Conservation (phyloP, 2,329 filamentous ascomycete species). For the Exophiala lecanii-corni region DNA sequence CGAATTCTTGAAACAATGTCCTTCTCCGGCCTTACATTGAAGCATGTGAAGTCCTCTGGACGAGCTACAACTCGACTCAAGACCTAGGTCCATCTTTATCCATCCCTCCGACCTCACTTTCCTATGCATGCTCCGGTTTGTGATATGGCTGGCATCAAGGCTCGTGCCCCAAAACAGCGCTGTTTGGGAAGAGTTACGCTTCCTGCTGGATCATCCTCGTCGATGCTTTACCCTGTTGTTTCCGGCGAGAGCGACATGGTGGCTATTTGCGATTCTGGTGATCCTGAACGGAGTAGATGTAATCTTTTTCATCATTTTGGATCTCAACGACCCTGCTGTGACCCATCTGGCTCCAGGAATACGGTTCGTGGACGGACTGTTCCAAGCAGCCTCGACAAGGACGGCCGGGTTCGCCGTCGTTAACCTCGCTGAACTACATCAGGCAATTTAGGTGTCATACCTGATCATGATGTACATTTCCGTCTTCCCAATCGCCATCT, state of each 20-base stretch:
- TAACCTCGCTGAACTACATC: constrained; percentile 71
- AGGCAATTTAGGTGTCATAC: constrained; percentile 70
- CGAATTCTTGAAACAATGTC: too few species aligned
- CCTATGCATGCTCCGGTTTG: too few species aligned
- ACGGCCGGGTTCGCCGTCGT: constrained; percentile 85
- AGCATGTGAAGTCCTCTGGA: too few species aligned
- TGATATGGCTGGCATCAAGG: constrained; percentile 77
- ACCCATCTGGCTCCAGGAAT: constrained; percentile 64
- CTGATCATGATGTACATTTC: constrained; percentile 63
- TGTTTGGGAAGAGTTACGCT: constrained; percentile 82
- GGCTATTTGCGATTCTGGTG: constrained; percentile 82
- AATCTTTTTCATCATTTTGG: constrained; percentile 87
- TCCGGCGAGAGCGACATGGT: constrained; percentile 86
- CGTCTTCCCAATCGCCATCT: constrained; percentile 57
- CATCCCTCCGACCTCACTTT: too few species aligned
- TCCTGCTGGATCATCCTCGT: constrained; percentile 87
- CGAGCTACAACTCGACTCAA: too few species aligned
- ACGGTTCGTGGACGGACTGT: constrained; percentile 77
- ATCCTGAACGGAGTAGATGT: constrained; percentile 78
- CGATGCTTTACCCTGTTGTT: constrained; percentile 94
- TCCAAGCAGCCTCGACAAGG: constrained; percentile 81
- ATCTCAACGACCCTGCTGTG: constrained; percentile 70
- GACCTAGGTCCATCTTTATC: too few species aligned
- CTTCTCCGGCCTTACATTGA: too few species aligned
- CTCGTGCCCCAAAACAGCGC: constrained; percentile 61